A percentile compares a stretch with the other conserved stretches of the same genome.
These are phyloP conservation scores for Fraxinus angustifolia DNA, from an alignment of 305 asterid species.

Conservation along the genomic window DNA sequence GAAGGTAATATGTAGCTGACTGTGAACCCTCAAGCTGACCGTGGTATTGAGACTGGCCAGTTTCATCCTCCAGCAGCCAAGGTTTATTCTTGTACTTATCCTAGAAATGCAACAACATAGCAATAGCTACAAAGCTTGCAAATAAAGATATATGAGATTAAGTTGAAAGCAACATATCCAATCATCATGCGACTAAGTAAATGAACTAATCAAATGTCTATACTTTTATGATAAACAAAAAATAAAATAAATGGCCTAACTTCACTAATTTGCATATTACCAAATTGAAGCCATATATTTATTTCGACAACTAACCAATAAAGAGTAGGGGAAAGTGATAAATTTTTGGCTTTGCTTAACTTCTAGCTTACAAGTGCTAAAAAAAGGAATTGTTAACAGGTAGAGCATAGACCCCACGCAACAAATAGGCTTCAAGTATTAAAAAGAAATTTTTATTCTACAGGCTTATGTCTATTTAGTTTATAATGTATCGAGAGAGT, in stretches of 20 bases:
- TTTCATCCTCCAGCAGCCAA: conserved; percentile 53
- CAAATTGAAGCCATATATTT: not conserved
- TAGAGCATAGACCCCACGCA: not conserved
- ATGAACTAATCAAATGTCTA: not conserved
- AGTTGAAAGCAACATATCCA: not conserved
- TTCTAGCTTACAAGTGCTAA: not conserved
- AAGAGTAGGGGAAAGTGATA: conserved; percentile 6
- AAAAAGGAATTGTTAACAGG: not conserved
- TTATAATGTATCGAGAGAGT: not conserved
- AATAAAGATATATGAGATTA: not conserved
- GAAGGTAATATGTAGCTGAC: conserved; percentile 47
- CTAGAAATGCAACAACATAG: conserved; percentile 23
- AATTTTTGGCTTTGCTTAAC: conserved; percentile 7
- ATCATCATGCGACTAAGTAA: not conserved
- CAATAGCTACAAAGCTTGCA: not conserved
- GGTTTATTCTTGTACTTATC: conserved; percentile 57
- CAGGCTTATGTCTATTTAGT: conserved; percentile 6
- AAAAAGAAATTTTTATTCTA: not conserved
- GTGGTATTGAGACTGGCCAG: conserved; percentile 39
- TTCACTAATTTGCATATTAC: not conserved
- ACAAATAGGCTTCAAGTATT: not conserved
- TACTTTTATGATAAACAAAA: not conserved
- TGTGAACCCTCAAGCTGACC: conserved; percentile 51
- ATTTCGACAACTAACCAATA: not conserved
- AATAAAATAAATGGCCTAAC: not conserved